Conservation (phyloP, 208 protist species). For the Acanthamoeba lenticulata region DNA sequence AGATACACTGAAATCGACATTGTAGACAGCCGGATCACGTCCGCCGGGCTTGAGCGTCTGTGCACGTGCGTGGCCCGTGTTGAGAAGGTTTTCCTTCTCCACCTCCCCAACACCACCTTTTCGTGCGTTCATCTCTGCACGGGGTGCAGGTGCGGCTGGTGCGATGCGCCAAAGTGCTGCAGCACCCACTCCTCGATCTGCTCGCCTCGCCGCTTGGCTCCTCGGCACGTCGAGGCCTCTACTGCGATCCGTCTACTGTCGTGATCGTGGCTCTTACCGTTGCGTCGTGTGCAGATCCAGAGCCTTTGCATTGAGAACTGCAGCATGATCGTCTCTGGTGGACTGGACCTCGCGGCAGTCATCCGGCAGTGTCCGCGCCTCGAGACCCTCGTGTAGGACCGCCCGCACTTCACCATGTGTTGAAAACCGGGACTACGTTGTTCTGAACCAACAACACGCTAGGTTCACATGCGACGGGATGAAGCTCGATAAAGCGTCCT, state of each 20-base stretch:
- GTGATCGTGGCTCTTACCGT: no score
- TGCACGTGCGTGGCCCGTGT: background rate
- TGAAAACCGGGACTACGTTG: no score
- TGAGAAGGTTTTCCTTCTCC: background rate
- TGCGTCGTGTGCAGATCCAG: background rate
- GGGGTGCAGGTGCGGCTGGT: background rate
- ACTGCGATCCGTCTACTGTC: no score
- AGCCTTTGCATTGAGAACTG: background rate
- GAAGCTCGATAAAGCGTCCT: background rate
- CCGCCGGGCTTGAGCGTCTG: background rate
- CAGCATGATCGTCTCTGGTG: background rate
- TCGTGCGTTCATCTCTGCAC: no score
- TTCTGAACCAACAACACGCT: background rate
- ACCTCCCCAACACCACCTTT: background rate
- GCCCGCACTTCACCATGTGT: no score
- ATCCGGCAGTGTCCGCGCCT: background rate
- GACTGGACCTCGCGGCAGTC: background rate
- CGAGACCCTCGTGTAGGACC: background rate
- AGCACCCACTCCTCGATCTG: background rate
- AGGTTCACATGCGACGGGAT: background rate
- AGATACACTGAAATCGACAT: background rate
- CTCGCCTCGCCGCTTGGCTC: background rate
- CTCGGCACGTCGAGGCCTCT: background rate
- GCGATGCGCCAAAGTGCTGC: background rate
- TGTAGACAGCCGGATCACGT: background rate